Evolutionary conservation across 345 rosid species (phyloP), one percentile per base, ranked within the genome.

Genomic region (Aethionema arabicum): DNA sequence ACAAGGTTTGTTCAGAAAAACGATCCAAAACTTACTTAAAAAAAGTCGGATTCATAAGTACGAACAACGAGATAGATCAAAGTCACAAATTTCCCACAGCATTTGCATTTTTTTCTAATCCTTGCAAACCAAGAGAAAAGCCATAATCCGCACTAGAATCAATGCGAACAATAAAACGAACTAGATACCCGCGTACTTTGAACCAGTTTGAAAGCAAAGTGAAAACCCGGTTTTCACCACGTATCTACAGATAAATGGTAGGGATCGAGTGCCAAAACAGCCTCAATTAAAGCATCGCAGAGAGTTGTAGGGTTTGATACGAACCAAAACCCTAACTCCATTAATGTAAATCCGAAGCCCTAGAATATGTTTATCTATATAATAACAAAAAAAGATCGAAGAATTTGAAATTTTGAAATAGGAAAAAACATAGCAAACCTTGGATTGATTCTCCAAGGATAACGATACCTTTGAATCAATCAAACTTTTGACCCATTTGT

Each of bases 371-470:
- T n/a, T n/a, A n/a, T n/a, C 16, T 30, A 41, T 21, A 40, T 0
- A 68, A 35, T 16, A 32, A 12, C 21, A 69, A 15, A 15, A 6
- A 42, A 44, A 15, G 15, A 44, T n/a, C n/a, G n/a, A n/a, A n/a
- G n/a, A 21, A 21, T 21, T 21, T 21, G 41, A 44, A 57, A 11
- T 41, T 30, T 63, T 42, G 59, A 56, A 57, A 8, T 27, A 35
- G 48, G 52, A n/a, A 55, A 42, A 71, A 63, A 63, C 66, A 36
- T 71, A 71, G 65, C 75, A 51, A 51, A 49, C 61, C 42, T 31
- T 61, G 7, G 49, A 68, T 68, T 61, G 38, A 40, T 35, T 35
- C 57, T 48, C 46, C 36, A 39, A 55, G 59, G 69, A 56, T 56
- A 56, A 40, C 62, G 63, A 55, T 70, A 56, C n/a, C 9, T 61